phyloP scores from a whole-genome alignment of 1,284 basidiomycete genomes.

The Fomitopsis pinicola region DNA sequence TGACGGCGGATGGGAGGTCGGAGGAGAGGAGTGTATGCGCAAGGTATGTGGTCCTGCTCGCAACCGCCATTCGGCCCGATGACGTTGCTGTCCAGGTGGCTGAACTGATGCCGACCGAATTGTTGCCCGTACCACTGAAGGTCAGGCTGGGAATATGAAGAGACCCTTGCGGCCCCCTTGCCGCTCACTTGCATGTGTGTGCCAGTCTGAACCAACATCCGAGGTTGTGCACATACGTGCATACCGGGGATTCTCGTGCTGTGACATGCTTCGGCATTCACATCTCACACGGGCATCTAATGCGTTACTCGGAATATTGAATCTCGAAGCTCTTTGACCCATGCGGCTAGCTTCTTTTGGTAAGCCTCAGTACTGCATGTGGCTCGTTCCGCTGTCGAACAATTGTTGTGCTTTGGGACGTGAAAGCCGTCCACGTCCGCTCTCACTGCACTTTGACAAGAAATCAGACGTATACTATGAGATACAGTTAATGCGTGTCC shows the following conservation, averaged over 20 bases:
- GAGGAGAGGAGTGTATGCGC: slow-evolving; percentile 66
- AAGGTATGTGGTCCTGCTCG: slow-evolving; percentile 44
- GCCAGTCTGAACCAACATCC: not conserved
- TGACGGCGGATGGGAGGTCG: slow-evolving; percentile 82
- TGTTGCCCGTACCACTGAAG: slow-evolving; percentile 18
- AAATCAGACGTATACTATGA: not conserved
- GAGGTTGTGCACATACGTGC: not conserved
- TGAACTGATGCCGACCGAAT: slow-evolving; percentile 40
- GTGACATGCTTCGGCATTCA: slow-evolving; percentile 11
- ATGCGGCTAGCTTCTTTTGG: not conserved
- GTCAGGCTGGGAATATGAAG: not conserved
- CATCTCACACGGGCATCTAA: slow-evolving; percentile 7
- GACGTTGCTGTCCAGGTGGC: slow-evolving; percentile 33
- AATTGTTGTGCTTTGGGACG: not conserved
- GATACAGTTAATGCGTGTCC: not conserved
- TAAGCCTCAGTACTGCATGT: slow-evolving; percentile 10
- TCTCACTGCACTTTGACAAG: too few species aligned
- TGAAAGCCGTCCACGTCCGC: too few species aligned
- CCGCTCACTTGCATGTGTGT: not conserved
- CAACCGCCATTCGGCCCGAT: slow-evolving; percentile 3
- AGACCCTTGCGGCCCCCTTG: not conserved
- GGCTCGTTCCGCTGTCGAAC: slow-evolving; percentile 30
- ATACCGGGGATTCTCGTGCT: slow-evolving; percentile 9
- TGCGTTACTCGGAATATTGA: slow-evolving; percentile 15
- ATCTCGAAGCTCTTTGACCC: slow-evolving; percentile 21